phyloP scores from a whole-genome alignment of 1,284 basidiomycete genomes.

The Marasmius sp. region DNA sequence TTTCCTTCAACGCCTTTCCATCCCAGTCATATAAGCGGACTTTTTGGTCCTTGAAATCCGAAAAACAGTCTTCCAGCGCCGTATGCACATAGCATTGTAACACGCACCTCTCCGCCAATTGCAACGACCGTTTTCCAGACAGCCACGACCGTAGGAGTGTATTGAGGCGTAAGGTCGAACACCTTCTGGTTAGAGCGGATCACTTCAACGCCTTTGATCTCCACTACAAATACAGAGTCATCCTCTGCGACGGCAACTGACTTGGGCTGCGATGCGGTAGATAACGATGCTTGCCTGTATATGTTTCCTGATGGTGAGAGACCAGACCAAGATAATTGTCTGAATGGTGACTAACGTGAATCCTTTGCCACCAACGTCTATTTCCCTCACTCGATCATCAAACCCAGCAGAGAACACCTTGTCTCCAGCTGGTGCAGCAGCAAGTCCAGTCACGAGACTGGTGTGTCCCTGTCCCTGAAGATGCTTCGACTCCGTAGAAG shows the following conservation, averaged over 20 bases:
- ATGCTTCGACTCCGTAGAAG: constrained; percentile 42
- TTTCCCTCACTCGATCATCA: constrained; percentile 78
- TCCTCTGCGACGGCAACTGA: constrained; percentile 62
- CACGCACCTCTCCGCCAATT: constrained; percentile 71
- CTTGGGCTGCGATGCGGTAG: constrained; percentile 72
- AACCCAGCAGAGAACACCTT: constrained; percentile 72
- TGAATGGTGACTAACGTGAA: constrained; percentile 54
- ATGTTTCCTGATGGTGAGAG: neutral
- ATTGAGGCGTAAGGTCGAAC: constrained; percentile 52
- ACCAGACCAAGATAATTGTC: neutral
- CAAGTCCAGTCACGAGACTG: constrained; percentile 70
- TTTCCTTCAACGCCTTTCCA: constrained; percentile 57
- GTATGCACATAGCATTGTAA: neutral
- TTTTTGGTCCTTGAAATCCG: constrained; percentile 62
- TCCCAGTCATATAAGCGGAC: constrained; percentile 75
- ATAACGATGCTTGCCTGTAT: constrained; percentile 44
- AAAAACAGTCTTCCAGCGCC: neutral
- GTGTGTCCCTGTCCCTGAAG: constrained; percentile 71
- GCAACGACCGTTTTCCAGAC: constrained; percentile 57
- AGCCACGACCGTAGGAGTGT: constrained; percentile 58
- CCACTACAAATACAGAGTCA: constrained; percentile 73
- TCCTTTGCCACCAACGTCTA: constrained; percentile 41
- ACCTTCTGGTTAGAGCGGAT: constrained; percentile 68
- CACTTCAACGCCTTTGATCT: constrained; percentile 66
- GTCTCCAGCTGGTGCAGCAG: constrained; percentile 43